Evolutionary conservation across 2,329 filamentous ascomycete genomes (phyloP), one percentile per base, ranked within the genome.

Genomic region (Fusarium bulbicola): DNA sequence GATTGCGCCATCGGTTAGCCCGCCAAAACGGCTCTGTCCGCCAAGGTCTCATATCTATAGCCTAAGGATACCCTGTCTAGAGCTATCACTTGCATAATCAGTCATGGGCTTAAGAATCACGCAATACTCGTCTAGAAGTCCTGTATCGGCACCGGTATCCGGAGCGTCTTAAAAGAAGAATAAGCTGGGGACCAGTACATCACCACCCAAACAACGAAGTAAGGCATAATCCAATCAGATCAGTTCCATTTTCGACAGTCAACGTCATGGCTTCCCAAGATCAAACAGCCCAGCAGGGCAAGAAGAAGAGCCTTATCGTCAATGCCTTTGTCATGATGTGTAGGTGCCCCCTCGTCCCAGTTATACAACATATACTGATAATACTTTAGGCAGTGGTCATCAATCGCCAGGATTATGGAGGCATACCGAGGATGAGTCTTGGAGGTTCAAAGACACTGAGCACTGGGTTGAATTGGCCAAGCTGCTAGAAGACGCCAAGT

Each of bases 391-490:
- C 68, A 82, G 81, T 54, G 85, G 84, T 7, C 86, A 87, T 62
- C 85, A 87, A 70, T 85, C 84, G 4, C 85, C 85, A 10, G 82
- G 83, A 3, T 75, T 85, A 26, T 86, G 90, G 91, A 84, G 86
- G 40, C 91, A 93, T 74, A 91, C 91, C 4, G 84, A 89, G 21
- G 91, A 93, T 72, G 82, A 88, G 72, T 92, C 90, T 4, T 85
- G 86, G 72, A 81, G 87, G 24, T 93, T 92, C 79, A 89, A 89
- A 68, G 84, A 87, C 32, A 82, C 91, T 39, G 82, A 88, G 11
- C 88, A 91, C 67, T 92, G 90, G 90, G 85, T 87, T 1, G 84
- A 88, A 57, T 80, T 92, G 0, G 90, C 90, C 0, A 84, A 90
- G 67, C 80, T 89, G 2, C 85, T 91, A 2, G 90, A 92, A 71